Evolutionary conservation across 805 yeast species (phyloP).

Genomic region (Cyberlindnera euphorbiae): DNA sequence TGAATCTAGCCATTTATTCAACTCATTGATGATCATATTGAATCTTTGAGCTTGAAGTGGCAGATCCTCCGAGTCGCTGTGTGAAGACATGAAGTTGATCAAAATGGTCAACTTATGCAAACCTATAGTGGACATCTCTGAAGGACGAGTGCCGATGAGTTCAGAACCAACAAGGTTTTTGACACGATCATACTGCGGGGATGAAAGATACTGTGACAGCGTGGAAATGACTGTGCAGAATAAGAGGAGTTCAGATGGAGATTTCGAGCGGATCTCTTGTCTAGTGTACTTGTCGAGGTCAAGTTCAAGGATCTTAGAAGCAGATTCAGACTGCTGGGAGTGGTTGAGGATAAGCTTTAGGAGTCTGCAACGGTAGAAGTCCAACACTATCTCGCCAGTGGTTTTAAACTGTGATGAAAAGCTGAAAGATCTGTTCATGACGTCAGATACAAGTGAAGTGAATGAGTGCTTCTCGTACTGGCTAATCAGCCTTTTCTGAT

Average conservation of each 20-base stretch:
- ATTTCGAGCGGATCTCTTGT: slow-evolving; percentile 30
- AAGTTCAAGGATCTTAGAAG: slow-evolving; percentile 22
- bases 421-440: slow-evolving; percentile 14
- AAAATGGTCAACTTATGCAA: slow-evolving; percentile 44
- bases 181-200: slow-evolving; percentile 41
- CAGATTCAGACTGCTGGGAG: slow-evolving; percentile 4
- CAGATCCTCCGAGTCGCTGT: not conserved
- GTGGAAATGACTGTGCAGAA: slow-evolving; percentile 32
- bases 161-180: slow-evolving; percentile 65
- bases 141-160: slow-evolving; percentile 47
- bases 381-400: slow-evolving; percentile 4
- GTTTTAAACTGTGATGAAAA: not conserved
- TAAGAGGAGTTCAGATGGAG: slow-evolving; percentile 22
- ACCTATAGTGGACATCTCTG: slow-evolving; percentile 40
- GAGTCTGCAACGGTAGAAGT: slow-evolving; percentile 33
- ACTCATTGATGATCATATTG: slow-evolving; percentile 51
- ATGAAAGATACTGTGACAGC: slow-evolving; percentile 31
- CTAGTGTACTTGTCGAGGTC: slow-evolving; percentile 31
- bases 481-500: not conserved
- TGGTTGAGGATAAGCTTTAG: slow-evolving; percentile 32
- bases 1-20: slow-evolving; percentile 56
- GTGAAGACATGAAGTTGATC: slow-evolving; percentile 32
- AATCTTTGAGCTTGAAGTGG: slow-evolving; percentile 61
- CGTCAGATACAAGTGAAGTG: slow-evolving; percentile 16
- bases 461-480: slow-evolving; percentile 19